Evolutionary conservation across 208 protist genomes (phyloP), one percentile per base, ranked within the genome.

Genomic region (Crithidia sp.): DNA sequence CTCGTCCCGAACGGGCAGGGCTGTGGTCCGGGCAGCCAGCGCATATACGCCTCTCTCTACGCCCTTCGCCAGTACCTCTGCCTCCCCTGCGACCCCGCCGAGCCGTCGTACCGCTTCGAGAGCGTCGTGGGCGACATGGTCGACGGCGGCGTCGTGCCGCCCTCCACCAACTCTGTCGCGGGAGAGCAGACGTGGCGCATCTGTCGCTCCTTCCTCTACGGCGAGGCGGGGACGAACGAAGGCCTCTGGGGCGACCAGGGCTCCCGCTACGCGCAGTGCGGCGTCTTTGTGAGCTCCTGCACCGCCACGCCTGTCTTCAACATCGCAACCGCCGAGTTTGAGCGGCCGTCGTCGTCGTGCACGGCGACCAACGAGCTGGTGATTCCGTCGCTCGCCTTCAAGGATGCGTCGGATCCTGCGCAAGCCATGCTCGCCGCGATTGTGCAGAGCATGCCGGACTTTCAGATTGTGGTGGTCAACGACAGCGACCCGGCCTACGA

Each of bases 201-300:
- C 41, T 87, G 85, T 67, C 70, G 75, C 9, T 89, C 81, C 12
- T 89, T 89, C 52, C 67, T 89, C 8, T 86, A 87, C 67, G 85
- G 85, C 16, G 13, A 59, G 12, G 13, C 3, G 7, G 74, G 71
- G 5, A 61, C 54, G 0, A 17, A 73, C 9, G 13, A 80, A 17
- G 81, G 85, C 5, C 19, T 87, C 12, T 85, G 85, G 81, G 81
- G 81, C 9, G 17, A 77, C 13, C 44, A 65, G 43, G 81, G 70
- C 14, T 77, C 74, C 6, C 78, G 81, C 41, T 89, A 85, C 64
- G 77, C 56, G 12, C 19, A 73, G 17, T 87, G 85, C 56, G 83
- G 83, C 52, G 61, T 88, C 57, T 62, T 62, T 12, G 45, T 85
- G 2, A 80, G 74, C 36, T 78, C 68, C 45, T 87, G 83, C 68